A percentile compares a stretch with the other conserved stretches of the same genome.
Evolutionary conservation across 768 basidiomycete genomes (phyloP).

Genomic region (Russula sp.): DNA sequence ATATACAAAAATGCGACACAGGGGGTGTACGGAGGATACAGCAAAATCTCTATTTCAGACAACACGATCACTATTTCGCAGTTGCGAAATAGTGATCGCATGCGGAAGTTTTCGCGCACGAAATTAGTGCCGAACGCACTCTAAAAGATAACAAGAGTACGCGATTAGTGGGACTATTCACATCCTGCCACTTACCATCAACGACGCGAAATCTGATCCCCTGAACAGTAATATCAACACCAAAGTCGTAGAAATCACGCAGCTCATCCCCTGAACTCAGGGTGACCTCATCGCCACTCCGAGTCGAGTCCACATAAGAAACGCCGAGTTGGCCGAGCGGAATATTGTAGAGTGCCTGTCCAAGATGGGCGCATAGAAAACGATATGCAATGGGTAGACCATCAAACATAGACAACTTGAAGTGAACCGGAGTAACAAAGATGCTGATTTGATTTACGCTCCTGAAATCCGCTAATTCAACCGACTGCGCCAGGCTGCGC

Average conservation of each 20-base stretch:
- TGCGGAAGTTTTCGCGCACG: no score
- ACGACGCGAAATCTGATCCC: conserved; percentile 55
- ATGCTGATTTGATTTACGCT: neutral
- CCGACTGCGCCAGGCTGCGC: conserved; percentile 14
- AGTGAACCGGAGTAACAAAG: conserved; percentile 41
- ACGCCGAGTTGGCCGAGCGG: conserved; percentile 54
- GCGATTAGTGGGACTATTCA: no score
- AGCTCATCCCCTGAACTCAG: conserved; percentile 75
- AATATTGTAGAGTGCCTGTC: conserved; percentile 50
- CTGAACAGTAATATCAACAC: conserved; percentile 17
- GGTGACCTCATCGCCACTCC: conserved; percentile 72
- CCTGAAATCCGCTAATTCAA: conserved; percentile 1
- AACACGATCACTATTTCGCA: no score
- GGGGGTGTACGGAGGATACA: no score
- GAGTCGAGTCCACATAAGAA: conserved; percentile 61
- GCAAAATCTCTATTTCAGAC: no score
- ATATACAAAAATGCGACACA: no score
- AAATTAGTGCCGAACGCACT: no score
- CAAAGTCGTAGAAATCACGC: conserved; percentile 55
- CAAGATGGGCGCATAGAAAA: conserved; percentile 52
- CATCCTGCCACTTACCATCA: conserved; percentile 31
- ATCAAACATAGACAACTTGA: conserved; percentile 53
- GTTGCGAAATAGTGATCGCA: no score
- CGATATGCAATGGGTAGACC: conserved; percentile 51
- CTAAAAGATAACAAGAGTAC: no score